These are phyloP conservation scores for Thymus quinquecostatus DNA, from an alignment of 257 asterid species.

Conservation along the genomic window DNA sequence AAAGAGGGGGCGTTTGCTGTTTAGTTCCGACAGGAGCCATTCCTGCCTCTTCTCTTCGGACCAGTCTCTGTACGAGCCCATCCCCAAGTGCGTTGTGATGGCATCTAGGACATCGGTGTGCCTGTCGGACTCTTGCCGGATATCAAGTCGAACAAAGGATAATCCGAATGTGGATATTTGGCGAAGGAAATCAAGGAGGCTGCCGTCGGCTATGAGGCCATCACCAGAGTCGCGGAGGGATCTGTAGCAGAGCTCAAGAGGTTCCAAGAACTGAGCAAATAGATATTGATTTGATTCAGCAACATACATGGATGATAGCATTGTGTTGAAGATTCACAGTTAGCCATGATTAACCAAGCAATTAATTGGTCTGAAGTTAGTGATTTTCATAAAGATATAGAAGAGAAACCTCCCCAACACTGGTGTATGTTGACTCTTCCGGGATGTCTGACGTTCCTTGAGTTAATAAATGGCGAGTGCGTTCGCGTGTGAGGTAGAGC, in stretches of 20 bases:
- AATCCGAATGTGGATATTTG: slow-evolving; percentile 72
- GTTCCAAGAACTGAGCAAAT: slow-evolving; percentile 52
- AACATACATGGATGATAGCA: not conserved
- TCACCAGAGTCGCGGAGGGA: slow-evolving; percentile 70
- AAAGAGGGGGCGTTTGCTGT: slow-evolving; percentile 67
- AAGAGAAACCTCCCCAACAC: slow-evolving; percentile 50
- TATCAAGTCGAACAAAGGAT: slow-evolving; percentile 61
- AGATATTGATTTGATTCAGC: slow-evolving; percentile 4
- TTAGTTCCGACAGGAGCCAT: slow-evolving; percentile 66
- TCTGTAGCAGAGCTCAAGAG: slow-evolving; percentile 70
- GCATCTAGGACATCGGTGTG: slow-evolving; percentile 69
- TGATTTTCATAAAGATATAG: not conserved
- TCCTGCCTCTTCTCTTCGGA: slow-evolving; percentile 56
- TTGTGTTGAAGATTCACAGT: not conserved
- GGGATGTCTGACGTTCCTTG: slow-evolving; percentile 55
- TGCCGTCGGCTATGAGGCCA: slow-evolving; percentile 63
- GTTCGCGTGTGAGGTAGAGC: slow-evolving; percentile 67
- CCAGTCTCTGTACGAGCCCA: slow-evolving; percentile 64
- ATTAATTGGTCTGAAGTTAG: too few relatives aligned
- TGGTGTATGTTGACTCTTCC: slow-evolving; percentile 61
- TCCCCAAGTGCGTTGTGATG: slow-evolving; percentile 52
- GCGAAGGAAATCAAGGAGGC: slow-evolving; percentile 67
- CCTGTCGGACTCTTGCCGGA: slow-evolving; percentile 68
- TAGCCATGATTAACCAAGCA: not conserved
- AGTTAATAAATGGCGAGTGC: slow-evolving; percentile 59